A percentile compares a stretch with the other conserved stretches of the same genome.
Evolutionary conservation across 2,329 filamentous ascomycete species (phyloP).

Genomic region (Fusarium newnesense): DNA sequence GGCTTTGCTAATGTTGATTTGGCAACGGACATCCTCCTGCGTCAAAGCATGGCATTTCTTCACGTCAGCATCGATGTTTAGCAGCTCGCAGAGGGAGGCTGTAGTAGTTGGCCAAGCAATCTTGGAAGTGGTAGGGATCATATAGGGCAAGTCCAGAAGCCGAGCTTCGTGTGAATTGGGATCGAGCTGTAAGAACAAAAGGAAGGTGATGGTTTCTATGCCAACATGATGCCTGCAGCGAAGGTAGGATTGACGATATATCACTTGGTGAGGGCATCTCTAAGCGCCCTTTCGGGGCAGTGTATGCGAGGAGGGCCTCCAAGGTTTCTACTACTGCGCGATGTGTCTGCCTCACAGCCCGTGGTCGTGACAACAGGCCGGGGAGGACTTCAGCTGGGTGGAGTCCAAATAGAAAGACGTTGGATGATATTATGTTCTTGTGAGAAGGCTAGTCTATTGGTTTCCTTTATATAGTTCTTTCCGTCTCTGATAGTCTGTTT

Average conservation of each 20-base stretch:
- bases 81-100: constrained; percentile 9
- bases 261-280: constrained; percentile 3
- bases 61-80: constrained; percentile 5
- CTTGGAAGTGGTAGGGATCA: neutral
- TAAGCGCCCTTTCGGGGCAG: constrained; percentile 23
- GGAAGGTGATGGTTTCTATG: constrained; percentile 24
- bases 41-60: constrained; percentile 26
- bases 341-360: neutral
- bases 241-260: constrained; percentile 17
- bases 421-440: neutral
- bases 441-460: neutral
- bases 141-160: neutral
- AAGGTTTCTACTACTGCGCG: neutral
- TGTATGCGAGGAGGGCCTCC: constrained; percentile 16
- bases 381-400: constrained; percentile 26
- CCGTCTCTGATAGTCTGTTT: constrained; percentile 5
- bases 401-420: constrained; percentile 3
- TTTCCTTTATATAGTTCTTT: neutral
- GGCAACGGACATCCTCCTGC: neutral
- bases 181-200: neutral
- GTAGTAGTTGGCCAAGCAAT: constrained; percentile 21
- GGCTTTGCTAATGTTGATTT: neutral
- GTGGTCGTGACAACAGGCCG: constrained; percentile 17
- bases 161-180: neutral
- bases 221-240: constrained; percentile 12